Evolutionary conservation across 179 eudicot genomes (phyloP).

Genomic region (Silene noctiflora): DNA sequence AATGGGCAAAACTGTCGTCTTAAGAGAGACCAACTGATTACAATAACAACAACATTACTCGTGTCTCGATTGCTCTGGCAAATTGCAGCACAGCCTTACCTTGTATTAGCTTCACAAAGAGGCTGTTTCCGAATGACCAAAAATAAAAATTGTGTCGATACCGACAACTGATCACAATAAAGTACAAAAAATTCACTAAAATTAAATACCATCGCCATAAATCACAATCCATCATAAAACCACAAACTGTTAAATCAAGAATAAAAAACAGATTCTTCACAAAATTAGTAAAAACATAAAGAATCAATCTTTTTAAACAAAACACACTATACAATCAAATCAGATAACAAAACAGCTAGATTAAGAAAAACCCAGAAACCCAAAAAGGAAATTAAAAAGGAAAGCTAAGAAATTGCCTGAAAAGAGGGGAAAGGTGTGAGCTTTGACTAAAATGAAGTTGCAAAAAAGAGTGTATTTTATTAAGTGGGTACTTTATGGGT

Average conservation of each 20-base stretch:
- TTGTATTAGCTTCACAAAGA: no score
- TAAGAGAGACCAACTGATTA: no score
- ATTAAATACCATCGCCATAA: background rate
- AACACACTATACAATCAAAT: background rate
- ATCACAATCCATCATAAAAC: background rate
- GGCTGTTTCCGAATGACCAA: no score
- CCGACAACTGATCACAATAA: no score
- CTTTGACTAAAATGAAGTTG: slow-evolving; percentile 10
- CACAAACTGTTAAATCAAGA: background rate
- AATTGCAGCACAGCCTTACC: no score
- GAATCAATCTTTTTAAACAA: background rate
- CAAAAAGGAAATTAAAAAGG: no score
- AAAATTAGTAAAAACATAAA: background rate
- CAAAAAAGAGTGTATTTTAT: slow-evolving; percentile 8
- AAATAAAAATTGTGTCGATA: no score
- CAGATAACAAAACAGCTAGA: background rate
- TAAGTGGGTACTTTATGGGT: background rate
- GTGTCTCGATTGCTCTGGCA: no score
- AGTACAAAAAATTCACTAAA: no score
- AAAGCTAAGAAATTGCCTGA: slow-evolving; percentile 18
- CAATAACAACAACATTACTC: no score
- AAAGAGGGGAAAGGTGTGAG: slow-evolving; percentile 12
- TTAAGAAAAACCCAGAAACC: slow-evolving; percentile 1
- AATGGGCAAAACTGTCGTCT: no score
- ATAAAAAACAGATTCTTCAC: background rate